Evolutionary conservation across 2,329 filamentous ascomycete species (phyloP), one percentile per base, ranked within the genome.

Genomic region (Aspergillus brunneoviolaceus): DNA sequence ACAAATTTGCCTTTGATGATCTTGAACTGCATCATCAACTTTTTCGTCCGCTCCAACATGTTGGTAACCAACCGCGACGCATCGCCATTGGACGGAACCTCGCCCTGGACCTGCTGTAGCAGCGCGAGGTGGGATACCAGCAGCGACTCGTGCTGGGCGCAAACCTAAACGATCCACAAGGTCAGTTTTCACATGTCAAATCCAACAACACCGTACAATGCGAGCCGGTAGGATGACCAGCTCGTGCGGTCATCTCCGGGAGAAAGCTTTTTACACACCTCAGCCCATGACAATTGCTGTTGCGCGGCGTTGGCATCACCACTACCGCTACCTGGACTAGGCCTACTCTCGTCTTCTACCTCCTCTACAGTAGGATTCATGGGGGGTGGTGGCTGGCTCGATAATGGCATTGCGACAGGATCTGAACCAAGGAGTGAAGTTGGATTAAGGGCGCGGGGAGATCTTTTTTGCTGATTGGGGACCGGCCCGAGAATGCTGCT

Each of bases 101-200:
- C 72, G 6, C 63, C 61, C 51, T 72, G 70, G 2, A 79, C 67
- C 60, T 72, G 68, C 16, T 72, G 67, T 9, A 79, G 65, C 64
- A 79, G 72, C 50, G 74, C 67, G 2, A 78, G 58, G 60, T 81
- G 79, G 3, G 72, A 75, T 35, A 70, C 67, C 3, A 80, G 66
- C 29, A 77, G 63, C 2, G 65, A 71, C n/a, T 79, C 74, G 62
- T 80, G 78, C 45, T 74, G 76, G 12, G 70, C 64, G 58, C 77
- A 77, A 23, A 79, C 65, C 77, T 79, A 51, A 23, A 60, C 23
- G 33, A 9, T 33, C 21, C 33, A 35, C 0, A 25, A 29, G 27
- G 27, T 29, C 2, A 49, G 35, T 21, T 48, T 56, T 29, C 16
- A 19, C 12, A 29, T 23, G 31, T 16, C 25, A 21, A 31, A 33